phyloP scores from a whole-genome alignment of 768 basidiomycete species.

The Naematelia aurantialba region DNA sequence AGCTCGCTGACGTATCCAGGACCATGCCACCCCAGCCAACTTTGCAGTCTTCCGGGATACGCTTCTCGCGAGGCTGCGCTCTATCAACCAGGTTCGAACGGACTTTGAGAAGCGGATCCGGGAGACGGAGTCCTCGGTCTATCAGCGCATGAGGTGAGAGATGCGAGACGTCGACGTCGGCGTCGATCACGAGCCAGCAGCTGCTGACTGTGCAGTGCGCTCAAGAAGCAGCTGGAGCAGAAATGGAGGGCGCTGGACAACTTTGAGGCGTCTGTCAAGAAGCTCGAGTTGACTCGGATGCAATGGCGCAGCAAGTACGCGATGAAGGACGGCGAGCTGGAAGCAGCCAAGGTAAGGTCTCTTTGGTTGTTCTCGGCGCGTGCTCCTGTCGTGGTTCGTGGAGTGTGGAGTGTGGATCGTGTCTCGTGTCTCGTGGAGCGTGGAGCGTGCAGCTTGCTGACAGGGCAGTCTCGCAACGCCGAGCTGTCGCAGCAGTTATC shows the following conservation, averaged over 20 bases:
- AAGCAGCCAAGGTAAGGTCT: slow-evolving; percentile 76
- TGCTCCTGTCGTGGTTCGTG: not conserved
- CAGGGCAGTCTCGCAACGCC: slow-evolving; percentile 61
- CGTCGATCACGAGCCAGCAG: not conserved
- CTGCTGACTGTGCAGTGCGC: slow-evolving; percentile 47
- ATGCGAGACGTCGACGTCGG: not conserved
- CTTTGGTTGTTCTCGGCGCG: too few species aligned
- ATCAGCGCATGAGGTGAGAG: slow-evolving; percentile 61
- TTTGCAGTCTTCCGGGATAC: slow-evolving; percentile 93
- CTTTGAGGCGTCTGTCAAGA: slow-evolving; percentile 80
- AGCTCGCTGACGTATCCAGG: slow-evolving; percentile 25
- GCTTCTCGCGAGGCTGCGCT: slow-evolving; percentile 78
- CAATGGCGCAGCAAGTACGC: slow-evolving; percentile 77
- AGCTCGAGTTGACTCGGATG: slow-evolving; percentile 71
- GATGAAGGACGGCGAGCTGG: slow-evolving; percentile 84
- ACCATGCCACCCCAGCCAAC: slow-evolving; percentile 59
- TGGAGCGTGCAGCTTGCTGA: not conserved
- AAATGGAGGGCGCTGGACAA: slow-evolving; percentile 91
- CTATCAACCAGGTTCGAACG: slow-evolving; percentile 73
- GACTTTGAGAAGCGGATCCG: slow-evolving; percentile 83
- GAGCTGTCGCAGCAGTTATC: slow-evolving; percentile 72
- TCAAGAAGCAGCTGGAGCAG: slow-evolving; percentile 80
- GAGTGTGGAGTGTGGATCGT: not conserved
- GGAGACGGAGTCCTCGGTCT: slow-evolving; percentile 68
- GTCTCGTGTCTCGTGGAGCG: not conserved